These are phyloP conservation scores for Oryza meyeriana DNA, from an alignment of 176 grass and related monocot genomes.

Conservation along the genomic window DNA sequence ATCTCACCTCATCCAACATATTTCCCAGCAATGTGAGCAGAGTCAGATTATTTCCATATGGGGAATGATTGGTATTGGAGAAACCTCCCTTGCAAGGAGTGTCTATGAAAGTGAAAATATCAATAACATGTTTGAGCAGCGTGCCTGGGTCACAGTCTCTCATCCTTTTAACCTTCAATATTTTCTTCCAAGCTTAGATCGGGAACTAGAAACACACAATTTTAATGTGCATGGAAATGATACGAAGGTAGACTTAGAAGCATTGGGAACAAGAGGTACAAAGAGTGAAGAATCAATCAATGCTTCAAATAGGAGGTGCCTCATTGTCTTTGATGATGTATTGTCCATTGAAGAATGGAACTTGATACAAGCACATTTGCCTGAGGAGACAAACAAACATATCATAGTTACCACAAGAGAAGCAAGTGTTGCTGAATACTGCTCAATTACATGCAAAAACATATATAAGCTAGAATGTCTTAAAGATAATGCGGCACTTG, in stretches of 20 bases:
- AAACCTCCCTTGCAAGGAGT: background rate
- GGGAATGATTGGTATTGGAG: background rate
- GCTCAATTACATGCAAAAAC: background rate
- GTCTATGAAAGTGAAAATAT: background rate
- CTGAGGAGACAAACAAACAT: background rate
- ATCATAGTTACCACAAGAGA: slow-evolving; percentile 8
- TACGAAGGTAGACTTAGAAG: too few species aligned
- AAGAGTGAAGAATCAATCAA: background rate
- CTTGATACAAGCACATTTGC: background rate
- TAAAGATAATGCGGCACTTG: background rate
- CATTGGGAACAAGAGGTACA: too few species aligned
- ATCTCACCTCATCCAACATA: background rate
- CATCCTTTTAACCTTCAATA: background rate
- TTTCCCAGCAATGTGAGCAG: background rate
- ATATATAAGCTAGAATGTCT: background rate
- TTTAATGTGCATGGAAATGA: background rate
- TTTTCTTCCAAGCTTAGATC: background rate
- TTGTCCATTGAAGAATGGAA: background rate
- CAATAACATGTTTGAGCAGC: background rate
- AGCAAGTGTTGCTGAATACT: background rate
- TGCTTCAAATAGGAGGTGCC: background rate
- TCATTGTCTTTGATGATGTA: slow-evolving; percentile 28
- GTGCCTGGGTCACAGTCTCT: background rate
- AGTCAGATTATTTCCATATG: background rate
- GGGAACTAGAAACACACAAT: background rate